These are phyloP conservation scores for Xerocomus amazonicus DNA, from an alignment of 1,284 basidiomycete species.

Conservation along the genomic window DNA sequence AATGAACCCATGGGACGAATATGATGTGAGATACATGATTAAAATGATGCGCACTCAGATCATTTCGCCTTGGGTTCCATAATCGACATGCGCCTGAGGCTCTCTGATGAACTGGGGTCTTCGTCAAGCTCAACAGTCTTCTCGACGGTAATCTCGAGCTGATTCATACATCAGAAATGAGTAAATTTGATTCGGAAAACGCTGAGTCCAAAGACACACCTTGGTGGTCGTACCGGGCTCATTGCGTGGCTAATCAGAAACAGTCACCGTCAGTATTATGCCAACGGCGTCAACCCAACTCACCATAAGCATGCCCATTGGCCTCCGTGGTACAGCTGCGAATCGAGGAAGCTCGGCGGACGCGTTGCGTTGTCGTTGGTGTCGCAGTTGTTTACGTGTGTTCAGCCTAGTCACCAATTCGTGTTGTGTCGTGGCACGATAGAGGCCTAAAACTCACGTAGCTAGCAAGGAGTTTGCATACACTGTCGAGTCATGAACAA, in stretches of 20 bases:
- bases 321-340: conserved; percentile 13
- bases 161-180: background rate
- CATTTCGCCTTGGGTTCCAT: background rate
- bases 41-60: background rate
- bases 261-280: background rate
- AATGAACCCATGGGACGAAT: too few species aligned
- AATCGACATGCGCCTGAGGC: background rate
- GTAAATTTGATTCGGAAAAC: background rate
- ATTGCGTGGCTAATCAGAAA: conserved; percentile 5
- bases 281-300: background rate
- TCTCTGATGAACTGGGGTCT: background rate
- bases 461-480: conserved; percentile 35
- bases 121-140: conserved; percentile 27
- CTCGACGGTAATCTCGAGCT: conserved; percentile 31
- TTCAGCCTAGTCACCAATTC: conserved; percentile 21
- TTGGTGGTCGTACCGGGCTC: conserved; percentile 12
- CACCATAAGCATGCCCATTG: conserved; percentile 12
- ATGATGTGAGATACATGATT: background rate
- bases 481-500: conserved; percentile 14
- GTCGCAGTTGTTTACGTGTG: conserved; percentile 27
- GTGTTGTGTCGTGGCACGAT: background rate
- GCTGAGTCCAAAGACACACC: conserved; percentile 9
- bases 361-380: conserved; percentile 27
- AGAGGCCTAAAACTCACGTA: conserved; percentile 23
- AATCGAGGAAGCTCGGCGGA: conserved; percentile 32